These are phyloP conservation scores for Apostasia shenzhenica DNA, from an alignment of 106 monocot species.

Conservation along the genomic window DNA sequence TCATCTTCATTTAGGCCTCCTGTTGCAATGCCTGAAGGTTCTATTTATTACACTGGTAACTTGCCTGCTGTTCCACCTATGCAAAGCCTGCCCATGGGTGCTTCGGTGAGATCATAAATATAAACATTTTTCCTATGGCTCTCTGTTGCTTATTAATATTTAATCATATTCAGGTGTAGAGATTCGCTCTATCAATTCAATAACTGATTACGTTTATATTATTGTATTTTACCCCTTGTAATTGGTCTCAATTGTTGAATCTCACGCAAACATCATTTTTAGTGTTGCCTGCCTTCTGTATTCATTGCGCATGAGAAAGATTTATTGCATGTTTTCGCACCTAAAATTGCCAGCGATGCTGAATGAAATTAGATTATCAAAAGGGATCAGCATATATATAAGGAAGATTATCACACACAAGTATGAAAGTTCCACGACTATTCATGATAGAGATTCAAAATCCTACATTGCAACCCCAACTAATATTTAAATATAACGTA, in stretches of 20 bases:
- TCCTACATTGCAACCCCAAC: too few relatives aligned
- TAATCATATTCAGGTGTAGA: too few relatives aligned
- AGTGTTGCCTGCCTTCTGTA: background rate
- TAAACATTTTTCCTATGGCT: background rate
- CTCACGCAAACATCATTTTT: background rate
- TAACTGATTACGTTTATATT: background rate
- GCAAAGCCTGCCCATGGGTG: slow-evolving; percentile 48
- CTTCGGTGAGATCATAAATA: slow-evolving; percentile 43
- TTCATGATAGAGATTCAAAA: too few relatives aligned
- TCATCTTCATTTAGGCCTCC: slow-evolving; percentile 45
- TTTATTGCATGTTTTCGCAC: too few relatives aligned
- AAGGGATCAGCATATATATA: too few relatives aligned
- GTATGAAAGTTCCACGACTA: too few relatives aligned
- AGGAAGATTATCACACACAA: too few relatives aligned
- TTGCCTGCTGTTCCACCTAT: slow-evolving; percentile 47
- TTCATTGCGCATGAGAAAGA: too few relatives aligned
- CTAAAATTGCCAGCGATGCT: too few relatives aligned
- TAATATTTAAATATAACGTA: too few relatives aligned
- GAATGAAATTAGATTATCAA: too few relatives aligned
- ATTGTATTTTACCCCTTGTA: background rate
- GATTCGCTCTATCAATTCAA: background rate
- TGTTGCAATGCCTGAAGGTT: slow-evolving; percentile 32
- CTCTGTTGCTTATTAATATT: background rate
- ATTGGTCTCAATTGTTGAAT: too few relatives aligned
- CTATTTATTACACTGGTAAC: slow-evolving; percentile 57